A percentile compares a stretch with the other conserved stretches of the same genome.
Evolutionary conservation across 805 yeast species (phyloP).

Genomic region (Ogataea thermomethanolica): DNA sequence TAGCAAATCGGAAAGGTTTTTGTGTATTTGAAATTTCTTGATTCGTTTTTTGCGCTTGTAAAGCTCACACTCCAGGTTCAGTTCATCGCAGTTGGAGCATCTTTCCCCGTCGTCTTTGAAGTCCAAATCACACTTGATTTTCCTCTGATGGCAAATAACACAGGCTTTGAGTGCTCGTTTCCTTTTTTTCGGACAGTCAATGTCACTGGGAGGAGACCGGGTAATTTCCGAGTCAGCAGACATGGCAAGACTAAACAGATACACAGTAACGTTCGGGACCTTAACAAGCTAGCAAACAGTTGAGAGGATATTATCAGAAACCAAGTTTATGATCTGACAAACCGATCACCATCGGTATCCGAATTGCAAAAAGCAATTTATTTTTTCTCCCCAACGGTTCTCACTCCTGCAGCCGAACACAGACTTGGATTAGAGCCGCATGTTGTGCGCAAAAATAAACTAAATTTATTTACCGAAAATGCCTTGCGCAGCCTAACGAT

Average conservation of each 20-base stretch:
- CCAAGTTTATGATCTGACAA: background rate
- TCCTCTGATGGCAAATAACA: constrained; percentile 65
- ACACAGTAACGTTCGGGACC: background rate
- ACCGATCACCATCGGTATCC: background rate
- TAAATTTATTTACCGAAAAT: no score
- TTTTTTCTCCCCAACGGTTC: constrained; percentile 5
- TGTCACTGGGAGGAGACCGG: constrained; percentile 7
- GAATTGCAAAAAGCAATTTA: background rate
- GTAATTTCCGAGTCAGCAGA: constrained; percentile 3
- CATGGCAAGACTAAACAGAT: background rate
- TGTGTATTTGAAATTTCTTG: constrained; percentile 15
- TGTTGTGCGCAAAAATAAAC: no score
- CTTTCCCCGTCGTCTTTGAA: constrained; percentile 55
- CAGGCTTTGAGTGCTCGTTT: constrained; percentile 71
- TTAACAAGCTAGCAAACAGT: background rate
- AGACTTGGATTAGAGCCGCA: background rate
- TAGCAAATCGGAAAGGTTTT: constrained; percentile 12
- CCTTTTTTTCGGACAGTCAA: constrained; percentile 26
- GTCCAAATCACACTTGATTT: constrained; percentile 69
- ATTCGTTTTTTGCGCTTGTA: constrained; percentile 44
- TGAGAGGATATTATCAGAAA: background rate
- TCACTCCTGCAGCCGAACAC: constrained; percentile 2
- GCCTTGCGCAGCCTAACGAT: no score
- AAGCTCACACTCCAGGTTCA: constrained; percentile 65
- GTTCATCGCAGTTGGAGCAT: constrained; percentile 35